phyloP scores from a whole-genome alignment of 148 eudicot species.

The Silene latifolia region DNA sequence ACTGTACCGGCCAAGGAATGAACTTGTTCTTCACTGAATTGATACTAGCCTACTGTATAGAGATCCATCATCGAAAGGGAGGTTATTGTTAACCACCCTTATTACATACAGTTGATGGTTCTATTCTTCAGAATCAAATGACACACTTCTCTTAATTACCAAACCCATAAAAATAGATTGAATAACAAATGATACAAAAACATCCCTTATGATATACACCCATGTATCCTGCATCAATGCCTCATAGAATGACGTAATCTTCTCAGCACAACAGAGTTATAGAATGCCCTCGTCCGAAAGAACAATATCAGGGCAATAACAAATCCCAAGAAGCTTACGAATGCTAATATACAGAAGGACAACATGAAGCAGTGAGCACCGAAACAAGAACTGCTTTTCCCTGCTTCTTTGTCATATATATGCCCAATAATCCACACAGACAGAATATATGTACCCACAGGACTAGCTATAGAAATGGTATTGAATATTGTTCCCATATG shows the following conservation, averaged over 20 bases:
- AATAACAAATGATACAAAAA: neutral
- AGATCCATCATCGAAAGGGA: neutral
- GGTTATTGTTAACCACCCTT: neutral
- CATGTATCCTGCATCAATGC: constrained; percentile 17
- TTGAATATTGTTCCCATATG: constrained; percentile 94
- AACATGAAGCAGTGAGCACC: constrained; percentile 79
- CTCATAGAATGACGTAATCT: constrained; percentile 30
- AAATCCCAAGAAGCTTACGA: constrained; percentile 52
- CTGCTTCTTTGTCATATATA: constrained; percentile 68
- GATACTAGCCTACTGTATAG: neutral
- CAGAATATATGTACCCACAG: constrained; percentile 70
- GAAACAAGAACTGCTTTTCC: constrained; percentile 41
- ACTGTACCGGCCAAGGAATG: neutral
- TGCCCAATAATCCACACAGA: constrained; percentile 75
- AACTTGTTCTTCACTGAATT: neutral
- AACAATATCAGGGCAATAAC: constrained; percentile 53
- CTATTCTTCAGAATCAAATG: neutral
- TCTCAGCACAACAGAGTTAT: constrained; percentile 42
- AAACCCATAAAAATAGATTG: neutral
- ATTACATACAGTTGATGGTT: too few relatives aligned
- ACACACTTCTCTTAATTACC: neutral
- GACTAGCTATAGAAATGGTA: constrained; percentile 74
- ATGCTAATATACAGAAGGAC: constrained; percentile 60
- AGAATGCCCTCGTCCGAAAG: constrained; percentile 62
- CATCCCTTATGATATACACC: neutral